A percentile compares a stretch with the other conserved stretches of the same genome.
Conservation (phyloP, 2,329 filamentous ascomycete species). For the Talaromyces rugulosus region DNA sequence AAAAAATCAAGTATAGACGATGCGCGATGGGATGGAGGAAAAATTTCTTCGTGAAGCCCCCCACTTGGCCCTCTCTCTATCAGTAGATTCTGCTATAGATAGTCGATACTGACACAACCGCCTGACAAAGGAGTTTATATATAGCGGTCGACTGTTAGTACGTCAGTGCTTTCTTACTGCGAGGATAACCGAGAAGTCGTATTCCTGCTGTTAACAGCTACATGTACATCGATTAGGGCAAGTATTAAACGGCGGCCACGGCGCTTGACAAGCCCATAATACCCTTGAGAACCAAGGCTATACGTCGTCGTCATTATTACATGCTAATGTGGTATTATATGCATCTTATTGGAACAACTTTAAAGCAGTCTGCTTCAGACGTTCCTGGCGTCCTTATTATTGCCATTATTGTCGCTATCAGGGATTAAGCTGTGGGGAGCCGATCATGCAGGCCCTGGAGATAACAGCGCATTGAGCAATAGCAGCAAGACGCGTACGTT, state of each 20-base stretch:
- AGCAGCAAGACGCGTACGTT: background rate
- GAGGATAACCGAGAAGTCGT: background rate
- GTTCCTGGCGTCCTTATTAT: background rate
- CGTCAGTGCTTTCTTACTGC: background rate
- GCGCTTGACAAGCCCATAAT: conserved; percentile 5
- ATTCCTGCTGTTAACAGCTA: background rate
- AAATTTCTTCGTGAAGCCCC: background rate
- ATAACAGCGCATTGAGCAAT: background rate
- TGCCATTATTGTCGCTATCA: too few species aligned
- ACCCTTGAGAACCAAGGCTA: background rate
- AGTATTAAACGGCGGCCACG: conserved; percentile 7
- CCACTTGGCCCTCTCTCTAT: background rate
- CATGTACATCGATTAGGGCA: background rate
- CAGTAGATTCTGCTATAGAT: background rate
- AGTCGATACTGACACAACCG: background rate
- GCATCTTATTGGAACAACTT: background rate
- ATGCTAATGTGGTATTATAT: background rate
- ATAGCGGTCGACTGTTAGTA: background rate
- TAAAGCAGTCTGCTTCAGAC: background rate
- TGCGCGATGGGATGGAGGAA: background rate
- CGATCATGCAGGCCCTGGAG: background rate
- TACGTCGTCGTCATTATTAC: background rate
- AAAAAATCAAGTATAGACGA: background rate
- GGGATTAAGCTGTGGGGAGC: background rate
- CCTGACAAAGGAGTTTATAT: background rate